phyloP scores from a whole-genome alignment of 2,329 filamentous ascomycete species.

The Zymoseptoria pseudotritici region DNA sequence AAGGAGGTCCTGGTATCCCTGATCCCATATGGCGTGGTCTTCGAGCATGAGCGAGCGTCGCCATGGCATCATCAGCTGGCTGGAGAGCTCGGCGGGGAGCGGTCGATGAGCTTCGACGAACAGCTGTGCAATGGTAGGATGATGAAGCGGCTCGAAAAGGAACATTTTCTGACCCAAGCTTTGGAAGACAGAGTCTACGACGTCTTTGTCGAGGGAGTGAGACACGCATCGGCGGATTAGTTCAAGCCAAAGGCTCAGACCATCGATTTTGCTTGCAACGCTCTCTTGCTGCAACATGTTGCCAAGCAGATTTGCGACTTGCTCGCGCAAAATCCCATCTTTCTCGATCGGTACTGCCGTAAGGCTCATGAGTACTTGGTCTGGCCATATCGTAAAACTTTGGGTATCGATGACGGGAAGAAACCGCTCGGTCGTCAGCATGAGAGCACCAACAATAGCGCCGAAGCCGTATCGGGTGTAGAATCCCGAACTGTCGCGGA shows the following conservation, averaged over 20 bases:
- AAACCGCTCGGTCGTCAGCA: conserved; percentile 22
- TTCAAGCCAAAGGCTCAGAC: conserved; percentile 11
- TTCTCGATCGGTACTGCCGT: conserved; percentile 8
- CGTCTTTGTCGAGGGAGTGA: conserved; percentile 8
- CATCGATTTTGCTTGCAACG: conserved; percentile 7
- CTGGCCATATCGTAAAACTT: background rate
- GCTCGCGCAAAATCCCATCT: conserved; percentile 17
- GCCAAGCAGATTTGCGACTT: conserved; percentile 12
- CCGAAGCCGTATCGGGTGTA: conserved; percentile 18
- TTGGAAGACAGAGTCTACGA: conserved; percentile 10
- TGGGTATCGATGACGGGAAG: conserved; percentile 1
- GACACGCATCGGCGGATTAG: conserved; percentile 8
- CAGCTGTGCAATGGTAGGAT: conserved; percentile 16
- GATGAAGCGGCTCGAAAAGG: conserved; percentile 16
- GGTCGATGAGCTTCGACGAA: conserved; percentile 18
- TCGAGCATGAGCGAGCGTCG: conserved; percentile 16
- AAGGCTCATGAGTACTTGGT: conserved; percentile 13
- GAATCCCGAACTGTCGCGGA: conserved; percentile 14
- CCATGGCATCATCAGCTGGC: conserved; percentile 16
- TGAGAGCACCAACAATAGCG: conserved; percentile 24
- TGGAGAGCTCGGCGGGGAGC: conserved; percentile 11
- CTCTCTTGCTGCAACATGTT: conserved; percentile 11
- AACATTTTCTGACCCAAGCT: conserved; percentile 6
- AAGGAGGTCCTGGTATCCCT: conserved; percentile 11
- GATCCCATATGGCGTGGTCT: conserved; percentile 16